Evolutionary conservation across 2,329 filamentous ascomycete genomes (phyloP).

Genomic region (Pleoardoris graminearum): DNA sequence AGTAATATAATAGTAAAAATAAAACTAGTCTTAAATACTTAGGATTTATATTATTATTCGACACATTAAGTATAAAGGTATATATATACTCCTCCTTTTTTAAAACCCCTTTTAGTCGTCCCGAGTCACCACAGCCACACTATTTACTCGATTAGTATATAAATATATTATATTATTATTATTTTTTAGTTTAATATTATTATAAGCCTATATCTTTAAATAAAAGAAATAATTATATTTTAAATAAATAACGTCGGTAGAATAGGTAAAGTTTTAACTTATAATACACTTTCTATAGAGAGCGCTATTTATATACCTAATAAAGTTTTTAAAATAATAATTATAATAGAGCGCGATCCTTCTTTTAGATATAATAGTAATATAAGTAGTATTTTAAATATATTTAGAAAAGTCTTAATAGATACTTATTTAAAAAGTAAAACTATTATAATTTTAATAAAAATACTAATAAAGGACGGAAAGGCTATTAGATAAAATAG

Average conservation of each 20-base stretch:
- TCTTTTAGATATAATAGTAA: not conserved
- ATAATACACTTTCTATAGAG: not conserved
- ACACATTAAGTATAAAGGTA: no score
- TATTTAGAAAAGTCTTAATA: not conserved
- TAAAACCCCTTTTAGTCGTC: no score
- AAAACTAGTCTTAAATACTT: not conserved
- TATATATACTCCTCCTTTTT: no score
- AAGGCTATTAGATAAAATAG: not conserved
- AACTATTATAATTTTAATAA: not conserved
- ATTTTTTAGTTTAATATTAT: not conserved
- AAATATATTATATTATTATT: no score
- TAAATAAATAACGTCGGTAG: not conserved
- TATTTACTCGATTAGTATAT: no score
- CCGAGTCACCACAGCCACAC: no score
- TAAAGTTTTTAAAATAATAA: not conserved
- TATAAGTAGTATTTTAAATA: not conserved
- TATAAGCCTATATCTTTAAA: not conserved
- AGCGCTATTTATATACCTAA: not conserved
- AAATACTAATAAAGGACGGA: not conserved
- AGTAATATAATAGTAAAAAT: not conserved
- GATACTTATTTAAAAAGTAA: not conserved
- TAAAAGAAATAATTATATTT: not conserved
- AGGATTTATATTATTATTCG: not conserved
- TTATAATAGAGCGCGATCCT: not conserved
- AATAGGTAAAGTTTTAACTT: not conserved